Evolutionary conservation across 129 eudicot genomes (phyloP).

Genomic region (Flaveria trinervia): DNA sequence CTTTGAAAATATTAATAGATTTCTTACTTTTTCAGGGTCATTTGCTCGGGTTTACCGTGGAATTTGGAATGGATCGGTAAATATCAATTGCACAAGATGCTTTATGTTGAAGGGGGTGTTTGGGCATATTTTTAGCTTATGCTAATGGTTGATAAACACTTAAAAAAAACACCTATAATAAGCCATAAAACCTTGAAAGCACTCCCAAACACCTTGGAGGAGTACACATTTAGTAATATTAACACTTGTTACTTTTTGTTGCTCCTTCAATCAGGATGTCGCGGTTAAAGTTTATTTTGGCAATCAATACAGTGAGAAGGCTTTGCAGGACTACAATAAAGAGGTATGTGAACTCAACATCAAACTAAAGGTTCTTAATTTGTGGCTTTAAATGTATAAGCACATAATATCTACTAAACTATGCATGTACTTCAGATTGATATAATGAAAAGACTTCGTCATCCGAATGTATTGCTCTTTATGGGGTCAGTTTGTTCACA

Average conservation of each 20-base stretch:
- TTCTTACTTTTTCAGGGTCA: constrained; percentile 57
- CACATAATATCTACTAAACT: not conserved
- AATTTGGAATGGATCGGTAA: constrained; percentile 89
- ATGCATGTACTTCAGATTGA: constrained; percentile 50
- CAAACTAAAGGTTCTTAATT: not conserved
- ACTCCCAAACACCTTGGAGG: constrained; percentile 5
- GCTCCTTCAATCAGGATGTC: constrained; percentile 62
- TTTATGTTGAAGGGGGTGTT: not conserved
- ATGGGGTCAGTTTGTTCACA: constrained; percentile 87
- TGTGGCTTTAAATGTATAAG: not conserved
- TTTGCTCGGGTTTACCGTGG: constrained; percentile 87
- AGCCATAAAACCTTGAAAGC: not conserved
- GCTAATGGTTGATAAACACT: not conserved
- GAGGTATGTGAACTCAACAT: constrained; percentile 47
- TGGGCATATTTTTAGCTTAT: not conserved
- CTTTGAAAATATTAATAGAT: not conserved
- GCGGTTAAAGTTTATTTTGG: constrained; percentile 78
- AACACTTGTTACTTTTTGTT: constrained; percentile 17
- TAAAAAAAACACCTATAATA: not conserved
- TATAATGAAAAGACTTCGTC: constrained; percentile 78
- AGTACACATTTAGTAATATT: not conserved
- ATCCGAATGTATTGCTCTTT: constrained; percentile 88
- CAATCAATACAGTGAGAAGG: constrained; percentile 63
- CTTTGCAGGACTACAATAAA: constrained; percentile 63
- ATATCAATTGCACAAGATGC: constrained; percentile 10